Evolutionary conservation across 1,284 basidiomycete genomes (phyloP), one percentile per base, ranked within the genome.

Genomic region (Heterobasidion parviporum): DNA sequence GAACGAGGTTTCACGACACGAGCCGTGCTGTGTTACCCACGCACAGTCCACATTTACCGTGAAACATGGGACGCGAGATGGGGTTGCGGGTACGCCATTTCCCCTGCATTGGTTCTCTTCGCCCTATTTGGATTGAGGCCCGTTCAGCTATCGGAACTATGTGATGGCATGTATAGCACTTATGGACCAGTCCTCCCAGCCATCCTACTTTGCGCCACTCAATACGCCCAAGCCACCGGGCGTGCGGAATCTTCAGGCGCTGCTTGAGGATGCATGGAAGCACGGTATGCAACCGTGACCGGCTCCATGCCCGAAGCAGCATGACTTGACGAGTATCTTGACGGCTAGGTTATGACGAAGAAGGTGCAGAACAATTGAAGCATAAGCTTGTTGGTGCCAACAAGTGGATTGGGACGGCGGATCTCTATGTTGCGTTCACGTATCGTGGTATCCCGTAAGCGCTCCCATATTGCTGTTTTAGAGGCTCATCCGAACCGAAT

Each of bases 241-340:
- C 10, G 78, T 94, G 6, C 74, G 83, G 9, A 83, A 87, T 61
- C 66, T 94, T 32, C 92, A 94, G 64, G 63, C 59, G 12, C 86
- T 86, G 82, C 83, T 95, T 50, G 87, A 94, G 67, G 74, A 79
- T 53, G 92, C 91, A 1, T 95, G 92, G 92, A 68, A 72, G 54
- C 72, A 71, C 46, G 87, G 89, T 85, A 59, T 44, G 63, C 26
- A 26, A 26, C 26, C 26, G 26, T 26, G 26, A 26, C 26, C 26
- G 26, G 26, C 26, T 26, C 26, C 26, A 26, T 26, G 26, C 26
- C 18, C 43, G 32, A 26, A 6, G 26, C 26, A 26, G 26, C 26
- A 6, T 26, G 26, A 26, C 26, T 26, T 26, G 26, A 36, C 57
- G 16, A 50, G 26, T 26, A 26, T 34, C 34, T 46, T 57, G 51